phyloP scores from a whole-genome alignment of 179 eudicot genomes.

The Sideroxylon spinosum region DNA sequence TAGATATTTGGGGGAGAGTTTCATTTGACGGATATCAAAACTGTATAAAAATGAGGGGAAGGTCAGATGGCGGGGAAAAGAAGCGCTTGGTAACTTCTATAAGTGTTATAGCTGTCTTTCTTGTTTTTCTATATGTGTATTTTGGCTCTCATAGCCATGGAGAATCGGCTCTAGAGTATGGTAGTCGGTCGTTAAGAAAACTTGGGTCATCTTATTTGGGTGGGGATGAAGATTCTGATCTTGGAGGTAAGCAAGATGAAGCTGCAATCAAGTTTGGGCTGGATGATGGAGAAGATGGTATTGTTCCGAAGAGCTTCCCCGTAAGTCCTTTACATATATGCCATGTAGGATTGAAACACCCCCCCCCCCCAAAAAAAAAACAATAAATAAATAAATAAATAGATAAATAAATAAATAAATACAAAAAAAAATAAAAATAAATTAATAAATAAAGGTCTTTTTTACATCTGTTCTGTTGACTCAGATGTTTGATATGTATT shows the following conservation, averaged over 20 bases:
- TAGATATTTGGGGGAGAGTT: constrained; percentile 7
- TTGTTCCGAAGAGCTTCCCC: constrained; percentile 75
- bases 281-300: constrained; percentile 67
- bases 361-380: background rate
- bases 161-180: constrained; percentile 84
- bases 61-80: constrained; percentile 82
- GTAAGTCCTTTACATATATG: constrained; percentile 37
- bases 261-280: constrained; percentile 39
- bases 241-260: constrained; percentile 53
- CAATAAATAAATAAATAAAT: too few species aligned
- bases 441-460: background rate
- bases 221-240: constrained; percentile 79
- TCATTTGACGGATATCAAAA: constrained; percentile 3
- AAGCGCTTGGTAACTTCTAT: constrained; percentile 63
- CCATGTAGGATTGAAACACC: background rate
- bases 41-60: constrained; percentile 61
- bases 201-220: constrained; percentile 76
- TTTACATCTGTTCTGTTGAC: background rate
- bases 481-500: background rate
- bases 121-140: constrained; percentile 65
- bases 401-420: too few species aligned
- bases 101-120: constrained; percentile 46
- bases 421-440: too few species aligned
- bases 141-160: constrained; percentile 66
- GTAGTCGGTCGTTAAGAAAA: constrained; percentile 76